These are phyloP conservation scores for Cornus florida DNA, from an alignment of 148 eudicot genomes.

Conservation along the genomic window DNA sequence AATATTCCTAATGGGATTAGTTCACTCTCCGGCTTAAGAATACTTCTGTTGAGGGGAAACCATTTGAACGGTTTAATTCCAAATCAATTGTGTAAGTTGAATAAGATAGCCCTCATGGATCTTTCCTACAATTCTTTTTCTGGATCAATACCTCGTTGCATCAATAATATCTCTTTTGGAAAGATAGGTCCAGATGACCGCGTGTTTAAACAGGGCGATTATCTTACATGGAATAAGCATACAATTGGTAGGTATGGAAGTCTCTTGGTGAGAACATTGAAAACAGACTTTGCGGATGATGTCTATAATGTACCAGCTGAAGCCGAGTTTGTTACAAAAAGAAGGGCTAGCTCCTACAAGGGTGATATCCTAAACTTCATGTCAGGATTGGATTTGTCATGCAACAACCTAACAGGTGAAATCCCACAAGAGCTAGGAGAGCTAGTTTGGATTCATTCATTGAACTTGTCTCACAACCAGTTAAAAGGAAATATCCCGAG, in stretches of 20 bases:
- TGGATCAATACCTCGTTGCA: conserved; percentile 8
- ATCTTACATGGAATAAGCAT: not conserved
- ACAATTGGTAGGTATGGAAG: not conserved
- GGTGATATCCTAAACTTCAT: conserved; percentile 4
- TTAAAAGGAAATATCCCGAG: not conserved
- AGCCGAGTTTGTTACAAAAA: conserved; percentile 1
- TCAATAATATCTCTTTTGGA: conserved; percentile 7
- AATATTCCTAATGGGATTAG: not conserved
- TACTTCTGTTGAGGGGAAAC: conserved; percentile 4
- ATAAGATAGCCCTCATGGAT: conserved; percentile 11
- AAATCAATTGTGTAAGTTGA: conserved; percentile 2
- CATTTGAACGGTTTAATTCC: not conserved
- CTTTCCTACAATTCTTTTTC: conserved; percentile 1
- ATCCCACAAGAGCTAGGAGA: not conserved
- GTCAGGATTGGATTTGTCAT: conserved; percentile 17
- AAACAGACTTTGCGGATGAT: not conserved
- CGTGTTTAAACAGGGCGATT: not conserved
- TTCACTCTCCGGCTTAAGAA: not conserved
- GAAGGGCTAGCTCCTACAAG: not conserved
- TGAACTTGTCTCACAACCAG: not conserved
- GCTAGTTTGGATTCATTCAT: not conserved
- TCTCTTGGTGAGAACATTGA: not conserved
- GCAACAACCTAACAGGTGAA: conserved; percentile 7
- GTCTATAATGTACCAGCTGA: not conserved
- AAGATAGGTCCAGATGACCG: not conserved